Evolutionary conservation across 2,329 filamentous ascomycete genomes (phyloP), one percentile per base, ranked within the genome.

Genomic region (Massarina eburnea): DNA sequence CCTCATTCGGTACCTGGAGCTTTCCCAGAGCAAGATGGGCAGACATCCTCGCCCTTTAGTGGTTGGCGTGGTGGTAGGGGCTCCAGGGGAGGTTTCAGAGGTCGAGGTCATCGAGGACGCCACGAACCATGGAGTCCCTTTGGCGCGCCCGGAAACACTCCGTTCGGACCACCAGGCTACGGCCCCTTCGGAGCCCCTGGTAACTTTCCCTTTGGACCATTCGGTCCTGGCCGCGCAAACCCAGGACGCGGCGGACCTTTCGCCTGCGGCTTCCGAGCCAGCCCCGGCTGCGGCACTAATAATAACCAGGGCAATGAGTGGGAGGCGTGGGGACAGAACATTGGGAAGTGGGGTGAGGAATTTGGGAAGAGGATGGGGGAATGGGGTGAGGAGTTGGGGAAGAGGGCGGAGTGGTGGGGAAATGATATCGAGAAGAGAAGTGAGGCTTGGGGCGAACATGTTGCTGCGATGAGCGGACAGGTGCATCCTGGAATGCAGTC

Each of bases 321-420:
- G 58, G 45, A 39, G 24, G 45, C 48, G 3, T 42, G 49, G 14
- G 59, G 55, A 0, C 46, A 58, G 30, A 58, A 53, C n/a, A 33
- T 58, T 26, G 60, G 58, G 1, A 53, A 52, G 21, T 60, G 57
- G 59, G 66, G 68, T 2, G 62, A 68, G 42, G 58, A 67, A 8
- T 62, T 68, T 20, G 67, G 68, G 2, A 63, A 55, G 41, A 54
- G 46, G 14, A 59, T 61, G 56, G 64, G 55, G 3, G 49, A 51
- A 12, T 61, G 57, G 61, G 66, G 67, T 17, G 45, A 64, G 34
- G 51, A 66, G 20, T 55, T 68, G 40, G 67, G 61, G 1, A 54
- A 57, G 30, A 49, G 54, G 14, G 64, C 61, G 6, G 59, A 49
- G 32, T 35, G 40, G 1, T 54, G 44, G 45, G 51, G 54, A 2